Base-by-base conservation (phyloP, 1,139 yeast species). In the Keqinozyma sinolaborantium region DNA sequence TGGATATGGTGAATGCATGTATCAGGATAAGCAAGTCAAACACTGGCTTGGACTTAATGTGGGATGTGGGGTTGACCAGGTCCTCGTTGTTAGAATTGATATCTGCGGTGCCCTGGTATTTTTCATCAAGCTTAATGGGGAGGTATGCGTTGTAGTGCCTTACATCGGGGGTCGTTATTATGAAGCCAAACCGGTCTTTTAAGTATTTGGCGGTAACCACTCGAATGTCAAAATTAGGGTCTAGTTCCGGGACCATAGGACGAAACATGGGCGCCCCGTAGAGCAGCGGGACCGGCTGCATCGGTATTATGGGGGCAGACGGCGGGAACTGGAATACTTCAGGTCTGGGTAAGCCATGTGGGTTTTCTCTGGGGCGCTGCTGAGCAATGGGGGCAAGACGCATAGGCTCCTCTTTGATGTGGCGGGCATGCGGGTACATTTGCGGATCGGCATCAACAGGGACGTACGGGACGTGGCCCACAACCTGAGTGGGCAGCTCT, bases 1-100 rank as follows among this genome's bases (percentile, higher is more conserved):
- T 49, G n/a, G 52, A 39, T 14, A 64, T 39, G 3, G 67, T 59
- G 38, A 64, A 64, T 5, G 66, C 70, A 37, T 59, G 38, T 19
- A 63, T 56, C 4, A 49, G 35, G 10, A 45, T 36, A 21, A 64
- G 41, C 26, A 50, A 52, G 9, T 49, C 37, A 35, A 46, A 55
- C 14, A 43, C 12, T 31, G 26, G 23, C 14, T 14, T 21, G 7
- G 6, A 15, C 10, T 14, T 13, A 8, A 9, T 13, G 12, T 13
- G 8, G 4, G 14, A 23, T 23, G 10, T 31, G 26, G 21, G 36
- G 34, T 29, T 31, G 13, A 18, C 18, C 9, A 16, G 18, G 11
- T 8, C 16, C 3, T 23, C 25, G 11, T 29, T 14, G 13, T 21
- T 11, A 25, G 14, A 25, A 3, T n/a, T 7, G 5, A 4, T 4